phyloP scores from a whole-genome alignment of 208 protist genomes.

The Crithidia acanthocephali region DNA sequence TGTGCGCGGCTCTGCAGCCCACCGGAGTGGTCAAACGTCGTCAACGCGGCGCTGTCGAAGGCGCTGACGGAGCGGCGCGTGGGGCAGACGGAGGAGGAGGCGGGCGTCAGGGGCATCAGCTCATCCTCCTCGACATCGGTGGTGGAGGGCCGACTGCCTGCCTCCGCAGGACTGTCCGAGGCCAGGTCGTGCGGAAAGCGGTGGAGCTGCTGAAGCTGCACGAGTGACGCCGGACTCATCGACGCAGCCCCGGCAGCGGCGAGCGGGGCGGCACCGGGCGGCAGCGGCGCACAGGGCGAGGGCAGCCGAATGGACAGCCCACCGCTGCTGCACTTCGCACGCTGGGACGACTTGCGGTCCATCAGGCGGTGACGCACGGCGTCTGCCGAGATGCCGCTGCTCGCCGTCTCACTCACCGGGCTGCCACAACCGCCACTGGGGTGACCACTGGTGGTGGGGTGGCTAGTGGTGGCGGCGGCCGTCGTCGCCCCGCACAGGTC shows the following conservation, averaged over 20 bases:
- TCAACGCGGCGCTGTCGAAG: background rate
- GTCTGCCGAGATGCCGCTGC: background rate
- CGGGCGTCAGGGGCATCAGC: background rate
- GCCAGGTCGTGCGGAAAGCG: background rate
- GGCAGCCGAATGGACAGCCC: constrained; percentile 7
- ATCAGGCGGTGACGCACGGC: background rate
- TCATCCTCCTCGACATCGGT: constrained; percentile 4
- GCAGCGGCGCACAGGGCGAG: background rate
- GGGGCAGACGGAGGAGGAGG: constrained; percentile 1
- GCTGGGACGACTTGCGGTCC: background rate
- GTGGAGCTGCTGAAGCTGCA: background rate
- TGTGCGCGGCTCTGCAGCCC: constrained; percentile 7
- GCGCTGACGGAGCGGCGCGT: constrained; percentile 20
- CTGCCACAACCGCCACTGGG: too few species aligned
- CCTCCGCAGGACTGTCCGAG: background rate
- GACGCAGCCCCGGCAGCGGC: background rate
- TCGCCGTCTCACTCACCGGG: constrained; percentile 1
- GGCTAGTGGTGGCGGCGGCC: too few species aligned
- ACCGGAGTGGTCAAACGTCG: background rate
- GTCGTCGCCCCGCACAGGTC: background rate
- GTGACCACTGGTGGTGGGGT: too few species aligned
- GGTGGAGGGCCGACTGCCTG: constrained; percentile 2
- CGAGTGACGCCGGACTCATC: background rate
- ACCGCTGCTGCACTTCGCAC: background rate
- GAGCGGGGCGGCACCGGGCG: background rate